These are phyloP conservation scores for Quercus variabilis DNA, from an alignment of 306 rosid genomes.

Conservation along the genomic window DNA sequence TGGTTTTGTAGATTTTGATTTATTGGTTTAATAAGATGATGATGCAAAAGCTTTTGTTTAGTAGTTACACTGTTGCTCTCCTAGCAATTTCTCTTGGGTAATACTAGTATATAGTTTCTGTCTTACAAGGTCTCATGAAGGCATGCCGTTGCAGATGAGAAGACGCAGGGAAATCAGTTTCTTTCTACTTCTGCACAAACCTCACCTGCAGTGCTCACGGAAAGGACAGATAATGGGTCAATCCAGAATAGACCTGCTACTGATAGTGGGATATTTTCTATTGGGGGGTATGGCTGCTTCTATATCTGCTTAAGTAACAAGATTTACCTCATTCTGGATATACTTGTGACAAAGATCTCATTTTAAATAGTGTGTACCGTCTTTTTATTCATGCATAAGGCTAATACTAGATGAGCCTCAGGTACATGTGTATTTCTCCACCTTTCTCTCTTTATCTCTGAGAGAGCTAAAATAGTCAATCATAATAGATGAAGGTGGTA, in stretches of 20 bases:
- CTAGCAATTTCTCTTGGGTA: conserved; percentile 18
- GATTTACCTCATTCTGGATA: neutral
- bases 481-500: too few species aligned
- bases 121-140: conserved; percentile 50
- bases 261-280: conserved; percentile 25
- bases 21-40: conserved; percentile 13
- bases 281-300: conserved; percentile 54
- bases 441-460: too few species aligned
- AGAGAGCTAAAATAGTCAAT: too few species aligned
- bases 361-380: too few species aligned
- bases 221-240: conserved; percentile 29
- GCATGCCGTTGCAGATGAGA: conserved; percentile 81
- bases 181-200: conserved; percentile 32
- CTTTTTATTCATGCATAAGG: too few species aligned
- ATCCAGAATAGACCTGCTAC: conserved; percentile 28
- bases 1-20: neutral
- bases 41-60: conserved; percentile 8
- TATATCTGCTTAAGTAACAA: conserved; percentile 3
- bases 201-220: conserved; percentile 38
- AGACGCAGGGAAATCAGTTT: conserved; percentile 55
- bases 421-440: neutral
- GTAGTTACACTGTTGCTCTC: conserved; percentile 16
- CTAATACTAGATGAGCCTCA: too few species aligned
- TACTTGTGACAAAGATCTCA: too few species aligned
- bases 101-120: conserved; percentile 23